phyloP scores from a whole-genome alignment of 441 rosid genomes.

The Syzygium syzygioides region DNA sequence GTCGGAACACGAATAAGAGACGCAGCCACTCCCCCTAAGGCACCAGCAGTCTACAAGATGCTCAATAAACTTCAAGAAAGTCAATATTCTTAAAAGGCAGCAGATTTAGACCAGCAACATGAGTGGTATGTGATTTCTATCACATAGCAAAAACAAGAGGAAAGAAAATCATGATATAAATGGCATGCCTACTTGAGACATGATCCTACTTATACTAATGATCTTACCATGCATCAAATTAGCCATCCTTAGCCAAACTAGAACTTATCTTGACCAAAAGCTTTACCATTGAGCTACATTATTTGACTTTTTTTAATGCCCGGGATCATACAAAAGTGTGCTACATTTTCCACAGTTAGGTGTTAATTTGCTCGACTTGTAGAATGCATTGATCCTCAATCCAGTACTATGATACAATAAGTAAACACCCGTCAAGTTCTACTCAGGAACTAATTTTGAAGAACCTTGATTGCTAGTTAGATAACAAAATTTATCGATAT shows the following conservation, averaged over 20 bases:
- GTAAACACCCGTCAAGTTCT: not conserved
- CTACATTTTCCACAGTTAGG: not conserved
- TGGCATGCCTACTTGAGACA: not conserved
- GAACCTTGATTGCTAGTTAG: not conserved
- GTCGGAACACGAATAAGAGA: conserved; percentile 96
- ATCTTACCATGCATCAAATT: not conserved
- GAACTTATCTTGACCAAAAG: not conserved
- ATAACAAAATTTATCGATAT: not conserved
- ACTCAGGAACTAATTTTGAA: not conserved
- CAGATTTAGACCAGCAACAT: not conserved
- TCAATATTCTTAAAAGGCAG: not conserved
- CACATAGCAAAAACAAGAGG: not conserved
- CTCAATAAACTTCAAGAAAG: conserved; percentile 5
- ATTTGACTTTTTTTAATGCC: not conserved
- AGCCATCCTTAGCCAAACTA: not conserved
- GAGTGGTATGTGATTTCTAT: not conserved
- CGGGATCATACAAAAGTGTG: not conserved
- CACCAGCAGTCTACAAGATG: conserved; percentile 84
- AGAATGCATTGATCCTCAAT: not conserved
- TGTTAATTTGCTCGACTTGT: not conserved
- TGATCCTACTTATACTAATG: not conserved
- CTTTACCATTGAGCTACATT: not conserved
- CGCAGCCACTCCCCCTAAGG: conserved; percentile 93
- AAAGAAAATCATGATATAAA: not conserved
- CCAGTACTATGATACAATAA: not conserved